These are phyloP conservation scores for Chytriomyces confervae DNA, from an alignment of 192 early-diverging fungal genomes.

Conservation along the genomic window DNA sequence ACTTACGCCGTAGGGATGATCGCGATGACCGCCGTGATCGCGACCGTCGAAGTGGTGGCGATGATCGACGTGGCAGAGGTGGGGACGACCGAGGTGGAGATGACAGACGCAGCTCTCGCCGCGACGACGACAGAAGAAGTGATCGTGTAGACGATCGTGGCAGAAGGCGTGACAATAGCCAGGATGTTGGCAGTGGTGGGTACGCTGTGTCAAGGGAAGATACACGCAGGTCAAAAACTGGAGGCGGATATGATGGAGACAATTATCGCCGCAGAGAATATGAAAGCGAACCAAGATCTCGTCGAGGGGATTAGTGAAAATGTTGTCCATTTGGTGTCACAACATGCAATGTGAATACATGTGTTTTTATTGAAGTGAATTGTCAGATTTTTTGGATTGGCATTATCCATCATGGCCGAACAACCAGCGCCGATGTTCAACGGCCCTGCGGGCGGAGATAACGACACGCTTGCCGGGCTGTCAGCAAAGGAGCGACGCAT, in stretches of 20 bases:
- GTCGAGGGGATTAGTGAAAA: not conserved
- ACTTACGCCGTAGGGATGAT: not conserved
- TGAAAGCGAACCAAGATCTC: not conserved
- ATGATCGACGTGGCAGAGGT: not conserved
- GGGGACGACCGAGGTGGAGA: conserved; percentile 1
- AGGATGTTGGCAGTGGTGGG: not conserved
- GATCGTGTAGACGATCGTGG: not conserved
- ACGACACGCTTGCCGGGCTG: conserved; percentile 29
- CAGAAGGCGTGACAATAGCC: no score
- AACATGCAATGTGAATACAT: no score
- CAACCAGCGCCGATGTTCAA: no score
- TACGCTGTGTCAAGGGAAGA: not conserved
- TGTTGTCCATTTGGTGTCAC: no score
- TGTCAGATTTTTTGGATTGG: no score
- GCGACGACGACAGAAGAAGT: conserved; percentile 1
- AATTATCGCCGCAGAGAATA: not conserved
- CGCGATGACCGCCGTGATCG: not conserved
- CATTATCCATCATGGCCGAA: no score
- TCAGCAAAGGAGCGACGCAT: conserved; percentile 29
- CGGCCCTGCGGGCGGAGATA: no score
- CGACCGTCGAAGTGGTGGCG: not conserved
- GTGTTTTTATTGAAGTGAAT: no score
- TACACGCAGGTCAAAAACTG: not conserved
- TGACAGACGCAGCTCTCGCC: conserved; percentile 12
- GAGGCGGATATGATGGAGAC: not conserved